Conservation (phyloP, 1,284 basidiomycete genomes). For the Sparassis latifolia region DNA sequence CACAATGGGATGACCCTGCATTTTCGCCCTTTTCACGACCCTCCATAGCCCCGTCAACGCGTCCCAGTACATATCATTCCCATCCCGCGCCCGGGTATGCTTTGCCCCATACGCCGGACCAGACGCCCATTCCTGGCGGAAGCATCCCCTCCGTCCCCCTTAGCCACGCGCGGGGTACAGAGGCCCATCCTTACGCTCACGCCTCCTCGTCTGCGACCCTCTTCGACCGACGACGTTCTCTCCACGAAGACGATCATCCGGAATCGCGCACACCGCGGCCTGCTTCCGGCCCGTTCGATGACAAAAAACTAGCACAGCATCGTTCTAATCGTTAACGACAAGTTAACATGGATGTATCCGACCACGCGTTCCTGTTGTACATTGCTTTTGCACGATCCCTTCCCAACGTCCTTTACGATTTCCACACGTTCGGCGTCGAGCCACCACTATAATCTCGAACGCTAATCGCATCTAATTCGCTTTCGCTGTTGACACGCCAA, state of each 20-base stretch:
- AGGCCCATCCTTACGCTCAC: neutral
- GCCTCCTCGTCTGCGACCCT: neutral
- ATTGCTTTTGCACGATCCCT: slow-evolving; percentile 16
- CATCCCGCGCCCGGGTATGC: neutral
- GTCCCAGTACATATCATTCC: slow-evolving; percentile 7
- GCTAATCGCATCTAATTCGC: slow-evolving; percentile 4
- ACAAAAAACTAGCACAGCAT: slow-evolving; percentile 9
- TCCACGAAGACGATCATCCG: neutral
- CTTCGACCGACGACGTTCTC: slow-evolving; percentile 12
- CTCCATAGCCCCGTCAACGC: slow-evolving; percentile 12
- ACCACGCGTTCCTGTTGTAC: slow-evolving; percentile 8
- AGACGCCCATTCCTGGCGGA: neutral
- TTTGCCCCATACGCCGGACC: neutral
- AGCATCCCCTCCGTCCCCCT: neutral
- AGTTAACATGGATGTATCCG: slow-evolving; percentile 1
- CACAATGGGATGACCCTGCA: slow-evolving; percentile 47
- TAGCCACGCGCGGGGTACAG: neutral
- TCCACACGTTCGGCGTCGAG: slow-evolving; percentile 6
- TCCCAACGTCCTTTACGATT: slow-evolving; percentile 19
- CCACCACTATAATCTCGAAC: neutral
- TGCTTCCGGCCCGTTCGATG: slow-evolving; percentile 14
- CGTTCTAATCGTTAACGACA: slow-evolving; percentile 12
- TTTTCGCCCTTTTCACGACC: slow-evolving; percentile 25
- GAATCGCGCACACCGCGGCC: slow-evolving; percentile 8
- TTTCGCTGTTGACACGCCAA: neutral